phyloP scores from a whole-genome alignment of 2,329 filamentous ascomycete genomes.

The Xylaria sp. region DNA sequence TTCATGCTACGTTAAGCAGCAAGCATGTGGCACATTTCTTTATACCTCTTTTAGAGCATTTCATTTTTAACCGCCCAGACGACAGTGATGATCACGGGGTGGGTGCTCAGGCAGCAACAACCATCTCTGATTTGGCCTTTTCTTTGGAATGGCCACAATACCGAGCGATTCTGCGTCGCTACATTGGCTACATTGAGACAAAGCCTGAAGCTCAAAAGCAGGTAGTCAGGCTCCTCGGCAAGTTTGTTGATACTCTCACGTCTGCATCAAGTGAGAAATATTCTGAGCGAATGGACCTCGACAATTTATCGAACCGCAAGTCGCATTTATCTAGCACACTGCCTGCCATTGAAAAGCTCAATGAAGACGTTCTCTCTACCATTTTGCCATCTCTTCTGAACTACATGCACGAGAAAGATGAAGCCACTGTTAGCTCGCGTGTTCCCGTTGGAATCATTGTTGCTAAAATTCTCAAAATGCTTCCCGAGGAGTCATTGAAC shows the following conservation, averaged over 20 bases:
- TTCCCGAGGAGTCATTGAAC: slow-evolving; percentile 78
- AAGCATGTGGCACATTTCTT: slow-evolving; percentile 87
- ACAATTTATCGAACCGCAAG: slow-evolving; percentile 48
- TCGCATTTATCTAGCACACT: slow-evolving; percentile 70
- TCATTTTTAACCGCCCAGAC: slow-evolving; percentile 84
- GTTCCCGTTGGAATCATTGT: slow-evolving; percentile 90
- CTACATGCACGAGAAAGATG: slow-evolving; percentile 93
- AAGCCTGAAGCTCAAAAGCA: slow-evolving; percentile 88
- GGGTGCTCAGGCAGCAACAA: slow-evolving; percentile 84
- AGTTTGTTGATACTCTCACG: slow-evolving; percentile 81
- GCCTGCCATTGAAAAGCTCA: slow-evolving; percentile 74
- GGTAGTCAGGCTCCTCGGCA: slow-evolving; percentile 82
- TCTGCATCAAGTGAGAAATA: slow-evolving; percentile 58
- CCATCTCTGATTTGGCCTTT: slow-evolving; percentile 78
- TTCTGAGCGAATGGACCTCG: slow-evolving; percentile 57
- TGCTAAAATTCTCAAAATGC: slow-evolving; percentile 84
- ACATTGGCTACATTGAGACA: slow-evolving; percentile 81
- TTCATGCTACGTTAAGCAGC: slow-evolving; percentile 72
- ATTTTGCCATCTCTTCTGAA: slow-evolving; percentile 83
- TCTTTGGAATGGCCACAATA: slow-evolving; percentile 93
- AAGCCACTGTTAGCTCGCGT: slow-evolving; percentile 91
- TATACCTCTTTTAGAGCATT: slow-evolving; percentile 91
- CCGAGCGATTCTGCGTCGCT: slow-evolving; percentile 83
- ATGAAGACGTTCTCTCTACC: slow-evolving; percentile 76
- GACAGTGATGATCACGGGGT: slow-evolving; percentile 83